A percentile compares a stretch with the other conserved stretches of the same genome.
phyloP scores from a whole-genome alignment of 306 rosid genomes.

The Pyrus bretschneideri region DNA sequence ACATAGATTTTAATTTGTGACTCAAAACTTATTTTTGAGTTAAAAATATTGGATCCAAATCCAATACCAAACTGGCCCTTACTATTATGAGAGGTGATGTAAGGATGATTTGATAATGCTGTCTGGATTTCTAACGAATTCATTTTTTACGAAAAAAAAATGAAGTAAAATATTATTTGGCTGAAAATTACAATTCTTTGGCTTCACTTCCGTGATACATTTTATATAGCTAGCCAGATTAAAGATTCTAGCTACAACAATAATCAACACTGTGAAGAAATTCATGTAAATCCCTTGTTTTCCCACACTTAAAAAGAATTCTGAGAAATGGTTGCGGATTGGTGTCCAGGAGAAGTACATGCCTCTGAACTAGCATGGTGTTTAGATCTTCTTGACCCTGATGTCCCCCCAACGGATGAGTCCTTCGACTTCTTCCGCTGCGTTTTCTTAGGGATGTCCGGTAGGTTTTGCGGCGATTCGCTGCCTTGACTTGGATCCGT shows the following conservation, averaged over 20 bases:
- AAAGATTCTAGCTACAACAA: constrained; percentile 28
- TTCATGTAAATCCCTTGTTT: constrained; percentile 25
- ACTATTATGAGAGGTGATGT: neutral
- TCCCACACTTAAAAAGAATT: constrained; percentile 23
- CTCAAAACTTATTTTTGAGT: too few species aligned
- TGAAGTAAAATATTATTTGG: neutral
- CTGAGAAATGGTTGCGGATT: constrained; percentile 6
- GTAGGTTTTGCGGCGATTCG: constrained; percentile 24
- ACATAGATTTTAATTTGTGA: neutral
- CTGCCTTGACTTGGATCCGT: constrained; percentile 16
- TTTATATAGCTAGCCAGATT: constrained; percentile 10
- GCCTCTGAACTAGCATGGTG: constrained; percentile 1
- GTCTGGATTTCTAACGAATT: too few species aligned
- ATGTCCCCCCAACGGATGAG: neutral
- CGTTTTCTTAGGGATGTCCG: constrained; percentile 52
- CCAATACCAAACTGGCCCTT: too few species aligned
- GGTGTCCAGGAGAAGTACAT: constrained; percentile 15
- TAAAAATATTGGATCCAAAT: too few species aligned
- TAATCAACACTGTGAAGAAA: constrained; percentile 10
- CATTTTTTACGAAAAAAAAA: neutral
- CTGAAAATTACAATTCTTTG: neutral
- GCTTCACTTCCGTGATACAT: constrained; percentile 16
- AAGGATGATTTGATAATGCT: neutral
- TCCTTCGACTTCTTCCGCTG: constrained; percentile 55
- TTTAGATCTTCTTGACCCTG: constrained; percentile 36